Base-by-base conservation (phyloP, 2,329 filamentous ascomycete species). In the Fusarium ambrosium region DNA sequence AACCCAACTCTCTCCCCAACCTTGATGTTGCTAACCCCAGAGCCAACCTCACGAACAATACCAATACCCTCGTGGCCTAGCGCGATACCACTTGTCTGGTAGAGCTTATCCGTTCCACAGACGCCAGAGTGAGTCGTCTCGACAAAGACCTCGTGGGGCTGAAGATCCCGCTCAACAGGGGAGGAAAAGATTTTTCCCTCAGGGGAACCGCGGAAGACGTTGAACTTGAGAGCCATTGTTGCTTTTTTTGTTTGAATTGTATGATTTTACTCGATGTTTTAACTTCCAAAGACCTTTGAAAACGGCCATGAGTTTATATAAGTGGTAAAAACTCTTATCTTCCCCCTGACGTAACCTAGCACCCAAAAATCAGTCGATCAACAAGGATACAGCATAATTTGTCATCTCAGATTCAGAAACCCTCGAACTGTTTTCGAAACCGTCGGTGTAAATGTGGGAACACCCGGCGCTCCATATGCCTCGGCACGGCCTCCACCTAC, bases 121-220 rank as follows among this genome's bases (percentile, higher is more conserved):
- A 75, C 73, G 11, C 73, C 73, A 29, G 73, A 76, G 39, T 75
- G 73, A 27, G 73, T 75, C 16, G 73, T 75, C 73, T 75, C 73
- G 32, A 75, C 69, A 14, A 66, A 75, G 24, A 75, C 73, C 20
- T 75, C 73, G 32, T 75, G 70, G 62, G 62, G 65, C 64, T 74
- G 48, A 4, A 75, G 73, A 20, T 62, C 48, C 6, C 73, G 70
- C 63, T 71, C 62, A 20, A 75, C 73, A 0, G 53, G 69, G 37
- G 69, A 64, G 51, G 73, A 45, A 29, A 62, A 27, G 24, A 75
- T 76, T 43, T 74, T 75, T n/a, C 73, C 73, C 70, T 75, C 73
- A 4, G 70, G 62, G 45, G 67, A 41, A 9, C 73, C 73, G 6
- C 73, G 70, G 45, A 76, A 75, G 64, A 75, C 73, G 58, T 76